Evolutionary conservation across 2,329 filamentous ascomycete genomes (phyloP).

Genomic region (Pyrenochaeta sp.): DNA sequence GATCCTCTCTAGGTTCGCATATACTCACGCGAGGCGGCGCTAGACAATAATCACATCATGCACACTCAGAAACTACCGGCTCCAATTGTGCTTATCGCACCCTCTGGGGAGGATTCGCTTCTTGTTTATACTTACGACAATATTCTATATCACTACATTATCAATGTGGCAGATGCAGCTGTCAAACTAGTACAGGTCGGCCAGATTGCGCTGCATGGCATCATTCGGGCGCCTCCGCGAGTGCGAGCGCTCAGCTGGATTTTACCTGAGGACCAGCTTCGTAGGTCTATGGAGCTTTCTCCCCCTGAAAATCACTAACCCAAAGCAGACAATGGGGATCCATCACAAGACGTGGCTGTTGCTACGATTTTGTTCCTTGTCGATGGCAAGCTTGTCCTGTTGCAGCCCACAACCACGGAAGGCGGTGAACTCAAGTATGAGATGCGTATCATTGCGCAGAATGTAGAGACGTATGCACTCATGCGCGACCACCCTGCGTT

Average conservation of each 20-base stretch:
- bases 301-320: constrained; percentile 22
- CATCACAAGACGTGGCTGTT: constrained; percentile 91
- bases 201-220: constrained; percentile 96
- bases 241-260: constrained; percentile 97
- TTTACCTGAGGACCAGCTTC: constrained; percentile 85
- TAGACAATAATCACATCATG: constrained; percentile 77
- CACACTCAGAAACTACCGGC: constrained; percentile 81
- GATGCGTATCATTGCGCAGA: constrained; percentile 95
- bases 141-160: constrained; percentile 91
- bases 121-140: constrained; percentile 98
- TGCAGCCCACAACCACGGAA: constrained; percentile 85
- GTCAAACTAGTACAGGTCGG: constrained; percentile 90
- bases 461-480: constrained; percentile 92
- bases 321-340: constrained; percentile 77
- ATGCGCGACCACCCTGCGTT: constrained; percentile 82
- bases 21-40: constrained; percentile 83
- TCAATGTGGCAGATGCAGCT: constrained; percentile 73
- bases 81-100: constrained; percentile 87
- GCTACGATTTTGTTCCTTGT: constrained; percentile 96
- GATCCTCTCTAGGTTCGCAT: constrained; percentile 70
- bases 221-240: constrained; percentile 89
- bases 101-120: constrained; percentile 91
- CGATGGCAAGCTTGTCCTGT: constrained; percentile 91
- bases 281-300: constrained; percentile 52
- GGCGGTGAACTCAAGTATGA: constrained; percentile 92